Conservation (phyloP, 108 stramenopile species). For the Cyclotella atomus region DNA sequence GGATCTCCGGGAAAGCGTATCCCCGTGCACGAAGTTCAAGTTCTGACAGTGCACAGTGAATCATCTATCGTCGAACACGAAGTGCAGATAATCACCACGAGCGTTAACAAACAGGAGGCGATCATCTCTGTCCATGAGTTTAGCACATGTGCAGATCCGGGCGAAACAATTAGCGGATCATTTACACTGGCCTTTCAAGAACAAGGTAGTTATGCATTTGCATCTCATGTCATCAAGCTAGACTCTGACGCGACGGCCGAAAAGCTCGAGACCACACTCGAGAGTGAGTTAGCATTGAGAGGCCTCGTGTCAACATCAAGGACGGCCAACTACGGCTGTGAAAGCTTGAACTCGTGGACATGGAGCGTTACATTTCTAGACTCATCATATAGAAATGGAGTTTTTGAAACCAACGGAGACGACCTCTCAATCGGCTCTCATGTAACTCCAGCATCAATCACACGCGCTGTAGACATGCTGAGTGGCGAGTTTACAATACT, state of each 20-base stretch:
- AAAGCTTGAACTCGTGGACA: slow-evolving; percentile 62
- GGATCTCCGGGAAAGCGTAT: slow-evolving; percentile 61
- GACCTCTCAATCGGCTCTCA: slow-evolving; percentile 35
- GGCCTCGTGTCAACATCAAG: slow-evolving; percentile 51
- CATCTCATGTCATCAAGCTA: slow-evolving; percentile 30
- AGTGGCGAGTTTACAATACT: slow-evolving; percentile 53
- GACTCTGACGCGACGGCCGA: slow-evolving; percentile 44
- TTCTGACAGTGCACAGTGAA: slow-evolving; percentile 55
- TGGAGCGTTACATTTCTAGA: slow-evolving; percentile 76
- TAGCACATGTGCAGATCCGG: slow-evolving; percentile 53
- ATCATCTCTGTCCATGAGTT: slow-evolving; percentile 55
- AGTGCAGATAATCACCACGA: slow-evolving; percentile 53
- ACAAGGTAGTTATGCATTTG: slow-evolving; percentile 30
- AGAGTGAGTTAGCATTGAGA: slow-evolving; percentile 45
- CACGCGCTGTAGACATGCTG: slow-evolving; percentile 47
- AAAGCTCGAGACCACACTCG: slow-evolving; percentile 50
- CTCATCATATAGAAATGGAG: slow-evolving; percentile 18
- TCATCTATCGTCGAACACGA: slow-evolving; percentile 29
- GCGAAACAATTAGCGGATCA: slow-evolving; percentile 51
- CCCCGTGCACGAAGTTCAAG: slow-evolving; percentile 56
- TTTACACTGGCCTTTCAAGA: slow-evolving; percentile 44
- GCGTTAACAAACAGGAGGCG: slow-evolving; percentile 36
- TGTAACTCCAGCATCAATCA: slow-evolving; percentile 34
- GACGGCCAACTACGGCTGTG: slow-evolving; percentile 54
- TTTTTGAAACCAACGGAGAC: slow-evolving; percentile 46